Conservation (phyloP, 805 yeast genomes). For the Schwanniomyces sp. region DNA sequence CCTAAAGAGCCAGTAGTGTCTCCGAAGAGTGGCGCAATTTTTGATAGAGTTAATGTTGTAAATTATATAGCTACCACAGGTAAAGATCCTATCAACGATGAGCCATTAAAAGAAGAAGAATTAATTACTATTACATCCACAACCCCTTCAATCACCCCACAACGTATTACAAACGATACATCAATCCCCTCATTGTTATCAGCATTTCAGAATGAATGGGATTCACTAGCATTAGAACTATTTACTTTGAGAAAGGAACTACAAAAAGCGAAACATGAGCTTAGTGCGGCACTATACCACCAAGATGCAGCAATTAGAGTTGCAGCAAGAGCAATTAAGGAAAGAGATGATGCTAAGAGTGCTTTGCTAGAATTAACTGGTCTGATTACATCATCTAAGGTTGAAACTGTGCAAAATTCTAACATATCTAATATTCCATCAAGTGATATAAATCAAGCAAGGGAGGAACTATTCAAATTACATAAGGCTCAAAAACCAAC, state of each 20-base stretch:
- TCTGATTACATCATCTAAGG: conserved; percentile 32
- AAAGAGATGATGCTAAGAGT: conserved; percentile 69
- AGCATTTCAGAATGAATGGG: conserved; percentile 87
- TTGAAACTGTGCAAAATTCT: conserved; percentile 2
- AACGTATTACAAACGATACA: conserved; percentile 48
- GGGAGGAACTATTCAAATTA: conserved; percentile 31
- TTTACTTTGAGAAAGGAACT: conserved; percentile 75
- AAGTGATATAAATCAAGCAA: conserved; percentile 24
- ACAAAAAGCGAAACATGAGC: conserved; percentile 62
- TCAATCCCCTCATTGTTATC: conserved; percentile 80
- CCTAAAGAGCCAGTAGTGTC: conserved; percentile 76
- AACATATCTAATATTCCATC: conserved; percentile 13
- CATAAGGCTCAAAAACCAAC: conserved; percentile 35
- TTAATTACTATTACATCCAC: conserved; percentile 41
- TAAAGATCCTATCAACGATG: conserved; percentile 74
- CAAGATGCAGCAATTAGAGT: conserved; percentile 91
- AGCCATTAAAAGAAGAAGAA: conserved; percentile 58
- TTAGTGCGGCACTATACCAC: conserved; percentile 75
- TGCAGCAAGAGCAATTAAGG: conserved; percentile 71
- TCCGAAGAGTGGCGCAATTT: conserved; percentile 65
- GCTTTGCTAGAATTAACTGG: conserved; percentile 59
- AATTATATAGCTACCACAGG: conserved; percentile 64
- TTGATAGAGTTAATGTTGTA: conserved; percentile 61
- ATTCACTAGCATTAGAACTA: conserved; percentile 76
- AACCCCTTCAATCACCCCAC: conserved; percentile 25